A percentile compares a stretch with the other conserved stretches of the same genome.
These are phyloP conservation scores for Kodamaea leandrae DNA, from an alignment of 805 yeast species.

Conservation along the genomic window DNA sequence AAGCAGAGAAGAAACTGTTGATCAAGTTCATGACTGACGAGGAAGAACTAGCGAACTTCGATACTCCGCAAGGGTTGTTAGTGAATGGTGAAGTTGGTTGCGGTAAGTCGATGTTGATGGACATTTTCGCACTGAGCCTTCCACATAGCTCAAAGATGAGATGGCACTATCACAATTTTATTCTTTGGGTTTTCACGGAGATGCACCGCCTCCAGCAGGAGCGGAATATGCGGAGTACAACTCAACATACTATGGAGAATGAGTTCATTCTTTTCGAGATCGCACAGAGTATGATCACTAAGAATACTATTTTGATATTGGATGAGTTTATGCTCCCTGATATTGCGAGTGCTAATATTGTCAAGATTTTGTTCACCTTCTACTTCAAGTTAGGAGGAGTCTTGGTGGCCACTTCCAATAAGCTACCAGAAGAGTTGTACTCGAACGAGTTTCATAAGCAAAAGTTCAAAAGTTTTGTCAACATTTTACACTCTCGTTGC, in stretches of 20 bases:
- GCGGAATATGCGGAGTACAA: conserved; percentile 20
- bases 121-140: conserved; percentile 62
- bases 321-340: conserved; percentile 81
- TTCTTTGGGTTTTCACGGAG: conserved; percentile 63
- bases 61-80: conserved; percentile 63
- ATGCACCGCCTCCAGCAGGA: conserved; percentile 55
- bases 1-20: conserved; percentile 37
- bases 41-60: conserved; percentile 51
- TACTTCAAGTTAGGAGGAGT: conserved; percentile 76
- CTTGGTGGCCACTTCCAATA: conserved; percentile 68
- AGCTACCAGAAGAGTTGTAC: conserved; percentile 69
- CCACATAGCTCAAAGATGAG: conserved; percentile 64
- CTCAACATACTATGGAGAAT: conserved; percentile 43
- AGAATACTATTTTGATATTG: conserved; percentile 56
- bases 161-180: conserved; percentile 71
- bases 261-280: conserved; percentile 65
- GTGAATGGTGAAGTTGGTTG: conserved; percentile 70
- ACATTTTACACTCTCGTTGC: conserved; percentile 58
- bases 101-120: conserved; percentile 74
- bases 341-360: conserved; percentile 67
- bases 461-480: conserved; percentile 56
- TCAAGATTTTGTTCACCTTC: conserved; percentile 61
- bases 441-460: conserved; percentile 60
- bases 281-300: conserved; percentile 59
- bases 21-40: conserved; percentile 55